Evolutionary conservation across 1,284 basidiomycete genomes (phyloP), one percentile per base, ranked within the genome.

Genomic region (Coniophora puteana): DNA sequence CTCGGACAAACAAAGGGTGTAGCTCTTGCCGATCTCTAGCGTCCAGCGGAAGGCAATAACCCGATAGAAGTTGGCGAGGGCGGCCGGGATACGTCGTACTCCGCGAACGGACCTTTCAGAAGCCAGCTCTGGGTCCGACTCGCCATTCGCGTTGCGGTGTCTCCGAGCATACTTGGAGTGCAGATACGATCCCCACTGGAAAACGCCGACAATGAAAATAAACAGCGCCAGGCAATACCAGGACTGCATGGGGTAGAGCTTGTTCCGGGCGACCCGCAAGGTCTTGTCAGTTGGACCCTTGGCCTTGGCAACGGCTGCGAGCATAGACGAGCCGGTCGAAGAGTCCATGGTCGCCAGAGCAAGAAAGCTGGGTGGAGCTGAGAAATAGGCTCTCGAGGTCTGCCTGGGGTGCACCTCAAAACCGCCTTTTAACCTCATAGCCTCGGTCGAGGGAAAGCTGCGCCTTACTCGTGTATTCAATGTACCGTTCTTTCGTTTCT

Each of bases 21-120:
- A 71, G 5, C 58, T 59, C 11, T 43, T 44, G 7, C 70, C 69
- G n/a, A 64, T 39, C 16, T 61, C 52, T 31, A 78, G 41, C 3
- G 67, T 69, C 55, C 64, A 68, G 6, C 74, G 65, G 53, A 74
- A 76, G 1, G 65, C 61, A 27, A 74, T 22, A 10, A 72, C 63
- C 6, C 72, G 65, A 42, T 66, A 71, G 4, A 62, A 51, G 46
- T 74, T 71, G 17, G 63, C 38, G 4, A 65, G 12, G 4, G 69
- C 67, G 7, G 49, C 18, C 3, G 66, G 67, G 12, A 71, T 36
- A 41, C 52, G 54, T 18, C 50, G 58, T 50, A 47, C 18, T 23
- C n/a, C 16, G 26, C 32, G 32, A 20, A 22, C 17, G 20, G 14
- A 25, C 18, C 28, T 21, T 5, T 22, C 17, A 34, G 34, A 3